Conservation (phyloP, 78 protist genomes). For the Chrysochromulina parva region DNA sequence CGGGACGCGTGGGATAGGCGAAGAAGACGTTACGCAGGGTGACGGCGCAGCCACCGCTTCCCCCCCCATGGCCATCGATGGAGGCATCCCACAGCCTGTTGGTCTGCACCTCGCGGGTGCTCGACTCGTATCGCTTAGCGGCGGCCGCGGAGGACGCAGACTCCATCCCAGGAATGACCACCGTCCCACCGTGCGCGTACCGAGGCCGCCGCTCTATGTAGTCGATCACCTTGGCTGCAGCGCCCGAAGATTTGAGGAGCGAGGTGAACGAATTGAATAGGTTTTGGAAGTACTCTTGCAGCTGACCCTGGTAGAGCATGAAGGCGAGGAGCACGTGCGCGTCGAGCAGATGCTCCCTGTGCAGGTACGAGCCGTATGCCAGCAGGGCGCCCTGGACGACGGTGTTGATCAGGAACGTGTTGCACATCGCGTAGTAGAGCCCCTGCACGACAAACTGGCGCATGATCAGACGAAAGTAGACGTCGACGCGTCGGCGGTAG, state of each 20-base stretch:
- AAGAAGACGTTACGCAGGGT: too few species aligned
- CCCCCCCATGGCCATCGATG: too few species aligned
- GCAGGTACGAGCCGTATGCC: constrained; percentile 18
- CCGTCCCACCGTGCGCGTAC: too few species aligned
- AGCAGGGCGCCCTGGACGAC: constrained; percentile 37
- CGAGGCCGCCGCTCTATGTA: too few species aligned
- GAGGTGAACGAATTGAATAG: constrained; percentile 47
- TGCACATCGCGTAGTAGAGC: constrained; percentile 33
- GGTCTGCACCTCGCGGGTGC: too few species aligned
- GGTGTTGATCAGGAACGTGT: constrained; percentile 38
- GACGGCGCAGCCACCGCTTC: too few species aligned
- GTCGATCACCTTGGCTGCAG: constrained; percentile 15
- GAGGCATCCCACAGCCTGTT: too few species aligned
- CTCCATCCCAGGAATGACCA: too few species aligned
- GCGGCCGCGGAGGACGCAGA: constrained; percentile 38
- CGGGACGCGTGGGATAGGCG: too few species aligned
- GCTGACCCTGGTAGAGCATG: constrained; percentile 37
- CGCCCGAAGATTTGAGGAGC: constrained; percentile 37
- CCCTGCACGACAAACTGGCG: background rate
- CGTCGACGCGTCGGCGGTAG: background rate
- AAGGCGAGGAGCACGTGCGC: constrained; percentile 11
- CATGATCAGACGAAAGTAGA: background rate
- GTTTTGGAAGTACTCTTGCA: constrained; percentile 16
- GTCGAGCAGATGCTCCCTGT: background rate
- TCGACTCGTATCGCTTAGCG: too few species aligned